phyloP scores from a whole-genome alignment of 805 yeast species.

The Allodekkera sacchari region DNA sequence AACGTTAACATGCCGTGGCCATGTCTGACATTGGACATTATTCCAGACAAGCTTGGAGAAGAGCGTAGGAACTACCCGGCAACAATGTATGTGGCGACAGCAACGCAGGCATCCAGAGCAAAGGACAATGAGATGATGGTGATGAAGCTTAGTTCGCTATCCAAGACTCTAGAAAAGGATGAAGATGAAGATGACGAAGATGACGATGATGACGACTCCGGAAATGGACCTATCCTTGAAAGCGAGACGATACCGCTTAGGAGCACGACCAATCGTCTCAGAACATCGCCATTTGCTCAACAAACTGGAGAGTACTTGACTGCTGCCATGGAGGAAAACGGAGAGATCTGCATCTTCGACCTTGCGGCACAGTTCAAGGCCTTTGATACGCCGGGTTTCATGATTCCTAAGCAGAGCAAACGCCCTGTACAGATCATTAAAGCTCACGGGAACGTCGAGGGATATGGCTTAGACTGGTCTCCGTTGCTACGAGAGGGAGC shows the following conservation, averaged over 20 bases:
- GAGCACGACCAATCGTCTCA: conserved; percentile 81
- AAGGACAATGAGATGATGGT: conserved; percentile 86
- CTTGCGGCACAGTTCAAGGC: conserved; percentile 71
- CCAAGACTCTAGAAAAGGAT: conserved; percentile 81
- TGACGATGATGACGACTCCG: conserved; percentile 60
- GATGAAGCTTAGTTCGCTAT: conserved; percentile 71
- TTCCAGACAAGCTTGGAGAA: conserved; percentile 79
- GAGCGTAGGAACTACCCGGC: conserved; percentile 92
- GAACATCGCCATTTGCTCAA: conserved; percentile 72
- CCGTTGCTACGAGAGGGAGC: conserved; percentile 76
- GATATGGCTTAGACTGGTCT: conserved; percentile 96
- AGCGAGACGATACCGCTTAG: conserved; percentile 69
- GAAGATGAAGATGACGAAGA: conserved; percentile 68
- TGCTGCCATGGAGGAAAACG: conserved; percentile 83
- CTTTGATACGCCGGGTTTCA: conserved; percentile 80
- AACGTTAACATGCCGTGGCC: conserved; percentile 96
- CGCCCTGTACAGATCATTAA: conserved; percentile 77
- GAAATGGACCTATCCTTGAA: conserved; percentile 80
- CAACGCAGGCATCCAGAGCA: conserved; percentile 83
- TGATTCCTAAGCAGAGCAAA: conserved; percentile 67
- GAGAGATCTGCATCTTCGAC: conserved; percentile 84
- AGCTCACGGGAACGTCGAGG: conserved; percentile 91
- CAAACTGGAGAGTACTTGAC: conserved; percentile 74
- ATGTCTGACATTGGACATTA: conserved; percentile 79
- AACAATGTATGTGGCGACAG: conserved; percentile 75